Evolutionary conservation across 1,284 basidiomycete species (phyloP).

Genomic region (Ceratobasidium sp.): DNA sequence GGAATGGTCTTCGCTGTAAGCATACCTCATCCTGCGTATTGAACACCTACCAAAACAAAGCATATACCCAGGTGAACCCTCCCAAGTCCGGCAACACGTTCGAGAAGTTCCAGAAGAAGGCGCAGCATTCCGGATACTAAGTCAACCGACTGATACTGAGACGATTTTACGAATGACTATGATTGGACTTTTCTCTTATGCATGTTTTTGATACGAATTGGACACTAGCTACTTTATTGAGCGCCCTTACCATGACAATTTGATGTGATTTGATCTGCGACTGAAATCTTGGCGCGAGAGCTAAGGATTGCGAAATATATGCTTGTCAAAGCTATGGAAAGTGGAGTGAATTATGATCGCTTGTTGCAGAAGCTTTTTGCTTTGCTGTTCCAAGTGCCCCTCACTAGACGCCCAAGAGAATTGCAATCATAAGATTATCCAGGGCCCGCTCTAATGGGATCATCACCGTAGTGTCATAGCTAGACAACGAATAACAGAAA

Average conservation of each 20-base stretch:
- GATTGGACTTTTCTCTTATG: slow-evolving; percentile 1
- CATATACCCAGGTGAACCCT: slow-evolving; percentile 20
- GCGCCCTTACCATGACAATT: background rate
- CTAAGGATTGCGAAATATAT: too few species aligned
- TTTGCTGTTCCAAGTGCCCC: too few species aligned
- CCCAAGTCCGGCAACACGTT: slow-evolving; percentile 39
- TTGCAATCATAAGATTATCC: too few species aligned
- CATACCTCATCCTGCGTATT: background rate
- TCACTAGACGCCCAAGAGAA: too few species aligned
- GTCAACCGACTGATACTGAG: background rate
- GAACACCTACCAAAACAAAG: background rate
- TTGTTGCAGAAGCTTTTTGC: too few species aligned
- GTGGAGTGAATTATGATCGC: too few species aligned
- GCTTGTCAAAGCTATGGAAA: too few species aligned
- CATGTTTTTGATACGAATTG: background rate
- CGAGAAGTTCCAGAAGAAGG: slow-evolving; percentile 29
- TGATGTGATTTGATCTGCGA: too few species aligned
- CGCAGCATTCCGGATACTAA: slow-evolving; percentile 7
- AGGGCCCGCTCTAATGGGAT: too few species aligned
- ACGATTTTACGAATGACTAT: background rate
- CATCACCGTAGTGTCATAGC: too few species aligned
- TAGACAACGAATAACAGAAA: too few species aligned
- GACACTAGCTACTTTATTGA: slow-evolving; percentile 8
- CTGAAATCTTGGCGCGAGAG: too few species aligned
- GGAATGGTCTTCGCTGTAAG: slow-evolving; percentile 43